A percentile compares a stretch with the other conserved stretches of the same genome.
These are phyloP conservation scores for Phytopythium boreale DNA, from an alignment of 352 stramenopile genomes.

Conservation along the genomic window DNA sequence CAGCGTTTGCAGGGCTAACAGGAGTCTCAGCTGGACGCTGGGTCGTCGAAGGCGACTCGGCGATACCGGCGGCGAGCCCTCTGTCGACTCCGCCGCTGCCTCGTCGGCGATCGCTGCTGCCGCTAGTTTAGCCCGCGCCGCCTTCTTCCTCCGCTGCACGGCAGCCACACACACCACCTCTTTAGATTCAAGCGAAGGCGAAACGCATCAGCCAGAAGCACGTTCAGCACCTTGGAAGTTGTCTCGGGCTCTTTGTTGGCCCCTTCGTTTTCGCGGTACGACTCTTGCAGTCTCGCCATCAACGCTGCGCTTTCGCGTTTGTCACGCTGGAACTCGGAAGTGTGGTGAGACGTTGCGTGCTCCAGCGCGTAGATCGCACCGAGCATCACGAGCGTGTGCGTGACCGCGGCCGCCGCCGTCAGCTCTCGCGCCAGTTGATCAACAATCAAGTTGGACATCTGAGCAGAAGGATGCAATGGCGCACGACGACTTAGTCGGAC, in stretches of 20 bases:
- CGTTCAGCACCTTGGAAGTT: background rate
- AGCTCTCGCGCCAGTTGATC: conserved; percentile 32
- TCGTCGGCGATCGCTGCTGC: background rate
- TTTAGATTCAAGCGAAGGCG: background rate
- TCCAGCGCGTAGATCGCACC: conserved; percentile 22
- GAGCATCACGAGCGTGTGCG: conserved; percentile 35
- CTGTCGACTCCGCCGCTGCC: background rate
- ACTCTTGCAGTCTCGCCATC: conserved; percentile 1
- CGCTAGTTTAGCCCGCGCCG: conserved; percentile 1
- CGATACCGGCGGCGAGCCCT: background rate
- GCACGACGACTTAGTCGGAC: background rate
- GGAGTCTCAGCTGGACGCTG: conserved; percentile 23
- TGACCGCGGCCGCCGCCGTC: conserved; percentile 18
- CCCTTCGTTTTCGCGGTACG: background rate
- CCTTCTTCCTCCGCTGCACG: background rate
- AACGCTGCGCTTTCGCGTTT: background rate
- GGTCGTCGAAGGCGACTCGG: conserved; percentile 5
- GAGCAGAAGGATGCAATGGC: background rate
- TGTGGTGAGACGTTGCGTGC: background rate
- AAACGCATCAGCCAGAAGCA: background rate
- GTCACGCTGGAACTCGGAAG: background rate
- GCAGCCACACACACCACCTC: background rate
- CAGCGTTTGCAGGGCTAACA: conserved; percentile 26
- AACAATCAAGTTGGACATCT: conserved; percentile 27
- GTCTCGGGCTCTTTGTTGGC: conserved; percentile 1